Evolutionary conservation across 2,329 filamentous ascomycete genomes (phyloP), one percentile per base, ranked within the genome.

Genomic region (Sporothrix inflata): DNA sequence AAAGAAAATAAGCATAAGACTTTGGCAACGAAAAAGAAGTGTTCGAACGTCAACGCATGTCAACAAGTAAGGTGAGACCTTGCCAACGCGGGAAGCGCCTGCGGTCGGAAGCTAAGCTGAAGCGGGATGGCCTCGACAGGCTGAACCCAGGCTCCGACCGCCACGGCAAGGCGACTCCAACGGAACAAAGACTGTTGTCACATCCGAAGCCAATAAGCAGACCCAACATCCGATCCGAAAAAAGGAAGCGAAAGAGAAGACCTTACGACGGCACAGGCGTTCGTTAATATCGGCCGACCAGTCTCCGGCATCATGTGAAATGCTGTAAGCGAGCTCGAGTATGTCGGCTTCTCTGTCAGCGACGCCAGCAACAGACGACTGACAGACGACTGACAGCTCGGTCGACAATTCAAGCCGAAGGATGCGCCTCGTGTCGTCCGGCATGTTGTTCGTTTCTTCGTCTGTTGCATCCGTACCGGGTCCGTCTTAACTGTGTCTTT

Each of bases 31-130:
- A 24, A 24, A 5, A 21, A 2, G 8, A 34, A 34, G 30, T 34
- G 30, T 34, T 34, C 30, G 30, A 3, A 34, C 30, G 30, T 34
- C 30, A 6, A 34, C 6, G 30, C 6, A 34, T 34, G 30, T 34
- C 30, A 34, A 34, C 30, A 34, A 34, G 30, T 34, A 3, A 3
- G 30, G 30, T 34, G 6, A 34, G 53, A 27, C 53, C 30, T 57
- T 24, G 8, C 53, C 4, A 34, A 57, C 34, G 14, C 27, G 27
- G 53, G 14, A 57, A 19, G 27, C 3, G 53, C 53, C 27, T 12
- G 27, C 27, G 14, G 53, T 34, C 53, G 53, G 53, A 57, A 57
- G 53, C 53, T 57, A 57, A 38, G 27, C 53, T 57, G 53, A 34
- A 57, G 53, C 14, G 14, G 27, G 53, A n/a, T 57, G 27, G 53